A percentile compares a stretch with the other conserved stretches of the same genome.
These are phyloP conservation scores for Ambrosia hybrid DNA, from an alignment of 140 eudicot genomes.

Conservation along the genomic window DNA sequence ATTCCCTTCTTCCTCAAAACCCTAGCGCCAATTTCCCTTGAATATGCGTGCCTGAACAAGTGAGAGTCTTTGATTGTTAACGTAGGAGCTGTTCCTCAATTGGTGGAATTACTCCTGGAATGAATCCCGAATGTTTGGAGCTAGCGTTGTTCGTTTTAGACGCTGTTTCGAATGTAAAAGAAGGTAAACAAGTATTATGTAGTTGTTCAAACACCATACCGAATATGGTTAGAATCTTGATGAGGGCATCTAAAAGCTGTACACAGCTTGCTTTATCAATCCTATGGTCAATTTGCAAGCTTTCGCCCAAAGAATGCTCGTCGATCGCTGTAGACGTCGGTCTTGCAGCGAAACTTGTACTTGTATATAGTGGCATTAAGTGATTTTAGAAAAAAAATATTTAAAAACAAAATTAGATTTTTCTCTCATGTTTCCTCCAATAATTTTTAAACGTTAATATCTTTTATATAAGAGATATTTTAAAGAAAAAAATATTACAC, in stretches of 20 bases:
- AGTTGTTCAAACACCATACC: constrained; percentile 68
- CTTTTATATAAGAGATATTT: too few species aligned
- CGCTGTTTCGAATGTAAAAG: constrained; percentile 47
- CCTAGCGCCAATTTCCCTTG: too few species aligned
- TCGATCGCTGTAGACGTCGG: constrained; percentile 85
- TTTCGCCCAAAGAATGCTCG: constrained; percentile 75
- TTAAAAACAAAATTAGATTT: too few species aligned
- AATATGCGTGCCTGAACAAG: constrained; percentile 43
- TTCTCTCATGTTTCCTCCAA: too few species aligned
- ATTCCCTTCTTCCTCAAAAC: too few species aligned
- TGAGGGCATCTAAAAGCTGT: constrained; percentile 82
- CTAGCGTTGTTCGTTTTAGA: constrained; percentile 59
- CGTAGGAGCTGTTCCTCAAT: constrained; percentile 72
- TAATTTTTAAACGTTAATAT: too few species aligned
- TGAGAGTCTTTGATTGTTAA: constrained; percentile 49
- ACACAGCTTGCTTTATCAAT: constrained; percentile 73
- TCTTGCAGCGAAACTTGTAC: constrained; percentile 88
- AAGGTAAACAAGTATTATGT: constrained; percentile 68
- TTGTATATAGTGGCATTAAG: constrained; percentile 28
- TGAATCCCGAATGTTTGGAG: constrained; percentile 73
- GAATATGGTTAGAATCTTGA: constrained; percentile 62
- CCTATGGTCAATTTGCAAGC: constrained; percentile 71
- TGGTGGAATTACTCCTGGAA: constrained; percentile 64
- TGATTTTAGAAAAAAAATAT: too few species aligned
- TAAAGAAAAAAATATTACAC: too few species aligned